These are phyloP conservation scores for Eucalyptus sideroxylon DNA, from an alignment of 345 rosid species.

Conservation along the genomic window DNA sequence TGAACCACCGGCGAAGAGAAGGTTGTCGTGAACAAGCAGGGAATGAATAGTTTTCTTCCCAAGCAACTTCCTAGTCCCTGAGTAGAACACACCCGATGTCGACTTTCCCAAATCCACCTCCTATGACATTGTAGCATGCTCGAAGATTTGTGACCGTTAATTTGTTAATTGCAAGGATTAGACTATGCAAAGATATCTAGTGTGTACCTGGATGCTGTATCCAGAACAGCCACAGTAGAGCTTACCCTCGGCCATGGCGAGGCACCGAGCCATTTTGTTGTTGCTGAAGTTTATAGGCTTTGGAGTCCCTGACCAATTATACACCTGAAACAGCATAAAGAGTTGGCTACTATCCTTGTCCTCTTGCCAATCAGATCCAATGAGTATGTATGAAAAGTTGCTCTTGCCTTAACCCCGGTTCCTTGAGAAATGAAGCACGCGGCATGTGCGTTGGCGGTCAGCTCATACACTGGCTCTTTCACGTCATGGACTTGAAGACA, in stretches of 20 bases:
- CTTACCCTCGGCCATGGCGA: constrained; percentile 36
- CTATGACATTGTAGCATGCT: not conserved
- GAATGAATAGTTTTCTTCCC: constrained; percentile 41
- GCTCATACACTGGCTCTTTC: constrained; percentile 32
- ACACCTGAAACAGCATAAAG: constrained; percentile 19
- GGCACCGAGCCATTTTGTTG: constrained; percentile 31
- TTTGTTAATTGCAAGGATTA: not conserved
- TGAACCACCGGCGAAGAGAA: constrained; percentile 37
- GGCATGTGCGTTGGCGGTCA: constrained; percentile 29
- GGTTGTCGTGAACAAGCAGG: constrained; percentile 13
- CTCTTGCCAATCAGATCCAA: not conserved
- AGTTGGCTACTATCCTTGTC: not conserved
- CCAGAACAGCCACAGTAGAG: constrained; percentile 51
- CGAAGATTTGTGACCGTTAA: not conserved
- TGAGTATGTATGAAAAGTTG: not conserved
- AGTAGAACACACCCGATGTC: constrained; percentile 20
- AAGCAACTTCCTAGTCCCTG: constrained; percentile 40
- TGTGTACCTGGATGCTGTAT: constrained; percentile 39
- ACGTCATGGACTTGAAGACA: constrained; percentile 58
- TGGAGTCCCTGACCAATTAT: constrained; percentile 42
- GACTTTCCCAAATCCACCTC: constrained; percentile 33
- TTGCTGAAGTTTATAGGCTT: constrained; percentile 42
- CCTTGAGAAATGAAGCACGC: constrained; percentile 48
- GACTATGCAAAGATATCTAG: not conserved
- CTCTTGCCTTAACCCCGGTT: constrained; percentile 48